Percentiles rank a stretch among this genome's conserved stretches.
Evolutionary conservation across 139 green algal species (phyloP).

Genomic region (Chlorella sp.): DNA sequence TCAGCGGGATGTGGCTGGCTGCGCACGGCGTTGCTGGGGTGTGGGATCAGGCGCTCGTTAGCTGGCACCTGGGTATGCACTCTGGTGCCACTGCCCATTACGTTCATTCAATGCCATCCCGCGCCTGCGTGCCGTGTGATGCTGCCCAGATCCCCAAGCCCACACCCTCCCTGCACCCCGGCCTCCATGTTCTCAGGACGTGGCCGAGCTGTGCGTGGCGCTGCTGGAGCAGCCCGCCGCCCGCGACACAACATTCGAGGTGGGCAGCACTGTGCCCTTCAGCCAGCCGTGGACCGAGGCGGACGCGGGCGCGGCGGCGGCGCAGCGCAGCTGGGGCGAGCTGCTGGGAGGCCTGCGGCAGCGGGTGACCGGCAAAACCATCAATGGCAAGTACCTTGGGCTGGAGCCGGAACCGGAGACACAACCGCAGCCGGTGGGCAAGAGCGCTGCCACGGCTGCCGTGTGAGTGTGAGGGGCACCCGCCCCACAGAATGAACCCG

Average conservation of each 20-base stretch:
- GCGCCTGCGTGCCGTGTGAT: no score
- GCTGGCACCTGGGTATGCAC: no score
- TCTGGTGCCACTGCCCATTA: no score
- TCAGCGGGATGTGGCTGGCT: no score
- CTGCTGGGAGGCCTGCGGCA: conserved; percentile 49
- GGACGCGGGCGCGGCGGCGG: conserved; percentile 4
- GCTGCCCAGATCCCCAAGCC: no score
- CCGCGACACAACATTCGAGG: conserved; percentile 84
- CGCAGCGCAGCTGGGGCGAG: conserved; percentile 55
- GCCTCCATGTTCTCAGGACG: conserved; percentile 63
- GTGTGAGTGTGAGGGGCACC: not conserved
- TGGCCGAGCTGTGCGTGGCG: conserved; percentile 83
- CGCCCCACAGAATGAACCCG: no score
- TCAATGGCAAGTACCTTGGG: conserved; percentile 75
- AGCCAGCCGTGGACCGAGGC: conserved; percentile 60
- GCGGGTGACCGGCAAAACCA: conserved; percentile 77
- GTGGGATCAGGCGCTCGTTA: no score
- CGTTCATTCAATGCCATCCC: no score
- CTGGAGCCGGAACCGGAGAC: conserved; percentile 49
- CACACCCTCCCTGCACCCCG: not conserved
- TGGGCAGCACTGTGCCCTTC: conserved; percentile 87
- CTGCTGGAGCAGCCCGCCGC: conserved; percentile 63
- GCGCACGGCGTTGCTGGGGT: no score
- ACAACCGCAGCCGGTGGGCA: not conserved
- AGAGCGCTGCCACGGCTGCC: not conserved